Conservation (phyloP, 306 rosid genomes). For the Bauhinia variegata region DNA sequence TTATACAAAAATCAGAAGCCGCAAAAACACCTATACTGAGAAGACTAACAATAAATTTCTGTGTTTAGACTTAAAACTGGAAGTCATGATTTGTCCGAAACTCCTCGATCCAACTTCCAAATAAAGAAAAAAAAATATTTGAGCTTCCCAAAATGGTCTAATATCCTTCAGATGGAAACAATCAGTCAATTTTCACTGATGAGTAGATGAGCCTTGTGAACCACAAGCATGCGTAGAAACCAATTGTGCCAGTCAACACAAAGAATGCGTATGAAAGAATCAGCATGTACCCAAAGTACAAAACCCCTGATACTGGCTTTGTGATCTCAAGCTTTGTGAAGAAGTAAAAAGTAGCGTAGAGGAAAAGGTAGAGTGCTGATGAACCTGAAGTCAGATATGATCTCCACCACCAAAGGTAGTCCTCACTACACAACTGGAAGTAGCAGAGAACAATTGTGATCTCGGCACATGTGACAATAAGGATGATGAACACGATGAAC, state of each 20-base stretch:
- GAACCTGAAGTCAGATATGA: slow-evolving; percentile 77
- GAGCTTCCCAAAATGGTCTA: slow-evolving; percentile 12
- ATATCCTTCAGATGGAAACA: slow-evolving; percentile 8
- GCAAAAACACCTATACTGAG: slow-evolving; percentile 40
- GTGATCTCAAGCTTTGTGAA: slow-evolving; percentile 73
- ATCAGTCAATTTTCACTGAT: slow-evolving; percentile 72
- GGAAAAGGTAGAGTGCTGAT: slow-evolving; percentile 73
- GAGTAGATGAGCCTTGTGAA: slow-evolving; percentile 78
- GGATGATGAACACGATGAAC: slow-evolving; percentile 69
- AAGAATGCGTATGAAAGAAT: slow-evolving; percentile 70
- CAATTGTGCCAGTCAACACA: slow-evolving; percentile 73
- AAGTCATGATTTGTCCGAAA: too few species aligned
- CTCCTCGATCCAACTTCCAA: too few species aligned
- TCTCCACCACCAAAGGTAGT: slow-evolving; percentile 85
- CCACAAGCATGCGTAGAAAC: slow-evolving; percentile 78
- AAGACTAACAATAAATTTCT: slow-evolving; percentile 40
- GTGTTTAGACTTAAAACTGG: slow-evolving; percentile 42
- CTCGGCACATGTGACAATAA: slow-evolving; percentile 72
- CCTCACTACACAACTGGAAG: slow-evolving; percentile 83
- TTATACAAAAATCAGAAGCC: background rate
- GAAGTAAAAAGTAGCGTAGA: slow-evolving; percentile 71
- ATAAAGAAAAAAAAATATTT: slow-evolving; percentile 6
- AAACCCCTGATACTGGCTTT: slow-evolving; percentile 67
- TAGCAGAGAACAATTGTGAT: slow-evolving; percentile 75
- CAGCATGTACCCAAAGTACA: slow-evolving; percentile 77